A percentile compares a stretch with the other conserved stretches of the same genome.
Evolutionary conservation across 805 yeast species (phyloP).

Genomic region (Teunomyces panamensis): DNA sequence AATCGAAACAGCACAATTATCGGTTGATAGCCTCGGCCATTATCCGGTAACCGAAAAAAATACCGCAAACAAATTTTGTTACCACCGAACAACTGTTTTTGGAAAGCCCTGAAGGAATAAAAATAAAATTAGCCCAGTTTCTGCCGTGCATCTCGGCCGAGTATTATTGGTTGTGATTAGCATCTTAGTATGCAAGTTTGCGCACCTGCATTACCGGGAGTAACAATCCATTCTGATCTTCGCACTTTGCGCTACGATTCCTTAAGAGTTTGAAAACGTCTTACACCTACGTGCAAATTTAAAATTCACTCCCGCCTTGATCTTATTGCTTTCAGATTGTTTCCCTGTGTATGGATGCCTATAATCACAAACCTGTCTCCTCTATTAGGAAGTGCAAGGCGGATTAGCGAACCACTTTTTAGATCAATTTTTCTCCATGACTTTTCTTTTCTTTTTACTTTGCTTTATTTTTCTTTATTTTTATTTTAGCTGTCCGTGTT

Average conservation of each 20-base stretch:
- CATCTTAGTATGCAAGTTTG: background rate
- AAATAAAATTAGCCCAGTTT: background rate
- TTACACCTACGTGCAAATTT: too few species aligned
- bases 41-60: too few species aligned
- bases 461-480: too few species aligned
- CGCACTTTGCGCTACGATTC: too few species aligned
- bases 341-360: too few species aligned
- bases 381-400: background rate
- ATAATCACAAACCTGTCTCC: background rate
- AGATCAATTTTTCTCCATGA: background rate
- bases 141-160: background rate
- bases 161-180: background rate
- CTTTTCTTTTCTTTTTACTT: too few species aligned
- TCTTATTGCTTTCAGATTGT: background rate
- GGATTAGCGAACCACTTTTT: background rate
- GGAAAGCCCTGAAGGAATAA: background rate
- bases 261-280: too few species aligned
- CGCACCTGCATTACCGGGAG: background rate
- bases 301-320: background rate
- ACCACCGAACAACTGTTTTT: background rate
- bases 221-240: background rate
- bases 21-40: too few species aligned
- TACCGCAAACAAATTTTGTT: too few species aligned
- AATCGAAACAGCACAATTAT: too few species aligned
- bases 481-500: too few species aligned